Conservation (phyloP, 441 rosid species). For the Eutrema salsugineum region DNA sequence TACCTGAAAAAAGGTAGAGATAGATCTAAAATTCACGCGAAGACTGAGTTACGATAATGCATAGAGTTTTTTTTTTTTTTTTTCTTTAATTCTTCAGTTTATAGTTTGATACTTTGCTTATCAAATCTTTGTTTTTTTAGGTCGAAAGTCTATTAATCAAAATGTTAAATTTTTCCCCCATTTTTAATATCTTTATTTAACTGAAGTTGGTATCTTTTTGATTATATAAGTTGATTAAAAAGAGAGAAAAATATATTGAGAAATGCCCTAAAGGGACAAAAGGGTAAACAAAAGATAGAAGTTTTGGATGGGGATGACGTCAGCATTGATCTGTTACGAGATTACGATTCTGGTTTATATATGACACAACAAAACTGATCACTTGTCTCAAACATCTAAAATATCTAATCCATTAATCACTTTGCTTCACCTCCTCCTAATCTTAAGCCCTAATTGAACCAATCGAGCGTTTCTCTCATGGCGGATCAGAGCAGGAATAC, state of each 20-base stretch:
- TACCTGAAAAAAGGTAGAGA: constrained; percentile 18
- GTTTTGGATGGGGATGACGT: constrained; percentile 25
- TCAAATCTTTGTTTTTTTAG: background rate
- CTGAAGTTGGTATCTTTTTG: background rate
- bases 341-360: constrained; percentile 1
- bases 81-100: background rate
- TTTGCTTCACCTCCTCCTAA: background rate
- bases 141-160: too few relatives aligned
- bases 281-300: background rate
- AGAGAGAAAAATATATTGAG: background rate
- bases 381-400: background rate
- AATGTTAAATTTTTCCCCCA: too few relatives aligned
- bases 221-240: background rate
- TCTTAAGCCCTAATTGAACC: background rate
- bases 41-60: background rate
- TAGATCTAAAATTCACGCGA: constrained; percentile 4
- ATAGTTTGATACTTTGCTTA: too few relatives aligned
- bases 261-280: background rate
- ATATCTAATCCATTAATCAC: background rate
- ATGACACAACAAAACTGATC: constrained; percentile 9
- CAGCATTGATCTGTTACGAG: constrained; percentile 7
- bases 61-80: background rate
- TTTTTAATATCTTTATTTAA: too few relatives aligned
- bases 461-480: constrained; percentile 36
- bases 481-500: constrained; percentile 45